Evolutionary conservation across 192 early-diverging fungal species (phyloP), one percentile per base, ranked within the genome.

Genomic region (Lobulomyces angularis): DNA sequence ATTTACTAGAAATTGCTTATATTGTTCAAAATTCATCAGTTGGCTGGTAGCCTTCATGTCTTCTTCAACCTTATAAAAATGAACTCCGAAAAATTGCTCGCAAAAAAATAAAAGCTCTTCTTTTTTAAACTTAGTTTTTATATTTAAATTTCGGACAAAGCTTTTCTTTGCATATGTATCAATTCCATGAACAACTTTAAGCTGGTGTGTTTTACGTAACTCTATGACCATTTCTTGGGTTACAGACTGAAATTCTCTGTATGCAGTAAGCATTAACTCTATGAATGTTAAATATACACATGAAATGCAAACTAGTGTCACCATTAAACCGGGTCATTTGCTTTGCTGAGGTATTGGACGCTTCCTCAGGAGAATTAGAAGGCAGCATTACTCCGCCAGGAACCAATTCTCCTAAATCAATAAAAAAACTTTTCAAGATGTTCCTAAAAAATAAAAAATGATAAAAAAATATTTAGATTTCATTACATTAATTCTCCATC

Each of bases 101-200:
- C 88, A 92, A n/a, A 96, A 60, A 26, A 84, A 65, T 20, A 83
- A 66, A 24, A 93, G 69, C 49, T 96, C 77, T 31, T 87, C 83
- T 51, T 88, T 86, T 45, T 69, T 77, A 46, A 96, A 96, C 27
- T 73, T 71, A 36, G 72, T 70, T 8, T 71, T 71, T 35, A 79
- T 66, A 14, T 74, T 62, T 23, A 96, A 64, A 50, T 84, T 84
- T 22, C 89, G 75, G 40, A 93, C 67, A n/a, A 81, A 71, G 3
- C 79, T 80, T 46, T 87, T 83, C 48, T 96, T 96, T 0, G 88
- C 84, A 50, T 88, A 96, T 41, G 80, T 77, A 63, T 89, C 84
- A 47, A 96, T 77, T n/a, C 83, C 79, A 45, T 90, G 88, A 27
- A 90, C 81, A 5, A 94, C 84, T 51, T 83, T 84, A 41, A 93